Base-by-base conservation (phyloP, 139 green algal species). In the Chlorella vulgaris region DNA sequence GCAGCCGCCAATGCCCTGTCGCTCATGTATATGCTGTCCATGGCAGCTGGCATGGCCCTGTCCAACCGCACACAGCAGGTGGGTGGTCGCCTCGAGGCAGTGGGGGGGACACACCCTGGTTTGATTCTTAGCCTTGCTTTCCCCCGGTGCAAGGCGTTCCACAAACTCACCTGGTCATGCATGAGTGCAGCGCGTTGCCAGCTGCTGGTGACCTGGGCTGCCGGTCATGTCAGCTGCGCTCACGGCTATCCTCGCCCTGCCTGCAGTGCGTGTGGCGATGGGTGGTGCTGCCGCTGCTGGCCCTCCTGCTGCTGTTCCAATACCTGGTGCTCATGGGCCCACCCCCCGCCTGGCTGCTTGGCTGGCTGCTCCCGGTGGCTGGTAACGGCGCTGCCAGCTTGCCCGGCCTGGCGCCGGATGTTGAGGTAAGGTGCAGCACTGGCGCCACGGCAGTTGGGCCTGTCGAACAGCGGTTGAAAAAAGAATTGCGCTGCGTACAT, bases 311-410 rank as follows among this genome's bases (percentile, higher is more conserved):
- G 40, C n/a, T 92, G 4, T 81, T 78, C n/a, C 53, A 88, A 75
- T 94, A 93, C 78, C 18, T 39, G 38, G 73, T 87, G 4, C 86
- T 87, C 53, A 69, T 92, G 74, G 88, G 90, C 35, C 43, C 78
- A n/a, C 70, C 81, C n/a, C 69, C 78, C 2, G 2, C 3, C 6
- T 36, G 22, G 69, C 65, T 18, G 28, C 15, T 58, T 10, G 47
- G 15, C 47, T 58, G 13, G 47, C 47, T 58, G 47, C 47, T 15
- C 13, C 13, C 47, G 47, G 13, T 28, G 22, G 55, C 55, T 65
- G 15, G 55, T 28, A 65, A 8, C 18, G 55, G 28, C 18, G 22
- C 15, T 31, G 55, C 55, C 65, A 21, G 35, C 68, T 38, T 75
- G 39, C 26, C n/a, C 15, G 39, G 4, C 68, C 15, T 58, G 40